Percentiles rank a stretch among this genome's conserved stretches.
phyloP scores from a whole-genome alignment of 345 rosid genomes.

The Linum lewisii region DNA sequence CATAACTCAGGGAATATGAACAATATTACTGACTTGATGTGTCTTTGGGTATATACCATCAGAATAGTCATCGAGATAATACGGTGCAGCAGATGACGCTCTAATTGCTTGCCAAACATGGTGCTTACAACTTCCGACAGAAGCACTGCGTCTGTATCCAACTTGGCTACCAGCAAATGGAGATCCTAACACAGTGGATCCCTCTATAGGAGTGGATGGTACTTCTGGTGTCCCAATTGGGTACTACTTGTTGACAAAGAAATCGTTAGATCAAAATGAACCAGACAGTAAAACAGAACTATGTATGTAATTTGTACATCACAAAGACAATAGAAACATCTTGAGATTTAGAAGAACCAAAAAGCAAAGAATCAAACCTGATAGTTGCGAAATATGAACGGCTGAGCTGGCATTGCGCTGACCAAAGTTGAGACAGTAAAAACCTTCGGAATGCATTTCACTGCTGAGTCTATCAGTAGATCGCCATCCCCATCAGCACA shows the following conservation, averaged over 20 bases:
- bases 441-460: slow-evolving; percentile 84
- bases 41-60: slow-evolving; percentile 42
- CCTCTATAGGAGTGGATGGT: slow-evolving; percentile 63
- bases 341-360: slow-evolving; percentile 5
- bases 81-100: slow-evolving; percentile 99
- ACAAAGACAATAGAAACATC: background rate
- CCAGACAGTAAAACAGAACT: background rate
- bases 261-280: slow-evolving; percentile 8
- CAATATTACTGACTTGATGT: background rate
- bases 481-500: slow-evolving; percentile 96
- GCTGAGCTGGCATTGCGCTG: slow-evolving; percentile 91
- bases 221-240: slow-evolving; percentile 91
- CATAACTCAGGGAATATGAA: background rate
- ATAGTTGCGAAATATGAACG: slow-evolving; percentile 90
- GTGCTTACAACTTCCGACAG: slow-evolving; percentile 95
- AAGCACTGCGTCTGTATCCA: slow-evolving; percentile 88
- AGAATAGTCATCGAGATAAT: slow-evolving; percentile 97
- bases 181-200: slow-evolving; percentile 50
- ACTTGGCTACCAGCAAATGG: slow-evolving; percentile 65
- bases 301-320: slow-evolving; percentile 3
- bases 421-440: slow-evolving; percentile 92
- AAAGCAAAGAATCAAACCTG: slow-evolving; percentile 41
- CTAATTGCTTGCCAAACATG: slow-evolving; percentile 96
- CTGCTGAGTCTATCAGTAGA: slow-evolving; percentile 87
- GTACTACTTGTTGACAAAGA: slow-evolving; percentile 42